phyloP scores from a whole-genome alignment of 345 rosid genomes.

The Moringa oleifera region DNA sequence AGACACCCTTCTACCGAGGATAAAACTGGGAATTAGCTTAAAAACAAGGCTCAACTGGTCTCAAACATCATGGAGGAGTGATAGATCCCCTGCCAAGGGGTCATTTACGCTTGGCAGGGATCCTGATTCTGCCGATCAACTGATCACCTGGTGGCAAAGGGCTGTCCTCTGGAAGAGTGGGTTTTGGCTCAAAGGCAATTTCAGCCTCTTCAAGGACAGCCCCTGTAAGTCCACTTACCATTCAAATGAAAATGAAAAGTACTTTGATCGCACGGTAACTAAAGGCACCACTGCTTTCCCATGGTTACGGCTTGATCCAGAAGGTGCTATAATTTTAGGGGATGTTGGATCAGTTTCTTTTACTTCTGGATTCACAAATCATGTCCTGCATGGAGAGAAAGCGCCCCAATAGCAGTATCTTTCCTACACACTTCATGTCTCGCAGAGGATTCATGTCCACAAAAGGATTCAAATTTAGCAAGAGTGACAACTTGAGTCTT shows the following conservation, averaged over 20 bases:
- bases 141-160: conserved; percentile 21
- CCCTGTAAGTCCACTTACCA: background rate
- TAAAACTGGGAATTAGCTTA: too few species aligned
- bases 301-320: background rate
- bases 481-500: too few species aligned
- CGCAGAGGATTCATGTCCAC: background rate
- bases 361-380: too few species aligned
- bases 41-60: too few species aligned
- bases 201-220: background rate
- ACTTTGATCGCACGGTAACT: conserved; percentile 17
- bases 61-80: conserved; percentile 19
- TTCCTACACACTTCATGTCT: too few species aligned
- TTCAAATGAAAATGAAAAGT: conserved; percentile 23
- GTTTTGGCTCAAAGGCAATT: too few species aligned
- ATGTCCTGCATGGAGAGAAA: too few species aligned
- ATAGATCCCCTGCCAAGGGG: conserved; percentile 16
- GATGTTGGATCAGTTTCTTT: too few species aligned
- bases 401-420: too few species aligned
- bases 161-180: conserved; percentile 24
- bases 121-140: conserved; percentile 13
- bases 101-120: conserved; percentile 25
- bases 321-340: background rate
- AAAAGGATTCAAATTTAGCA: too few species aligned
- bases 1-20: too few species aligned
- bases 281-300: background rate